Evolutionary conservation across 352 stramenopile genomes (phyloP).

Genomic region (Phytopythium aichiense): DNA sequence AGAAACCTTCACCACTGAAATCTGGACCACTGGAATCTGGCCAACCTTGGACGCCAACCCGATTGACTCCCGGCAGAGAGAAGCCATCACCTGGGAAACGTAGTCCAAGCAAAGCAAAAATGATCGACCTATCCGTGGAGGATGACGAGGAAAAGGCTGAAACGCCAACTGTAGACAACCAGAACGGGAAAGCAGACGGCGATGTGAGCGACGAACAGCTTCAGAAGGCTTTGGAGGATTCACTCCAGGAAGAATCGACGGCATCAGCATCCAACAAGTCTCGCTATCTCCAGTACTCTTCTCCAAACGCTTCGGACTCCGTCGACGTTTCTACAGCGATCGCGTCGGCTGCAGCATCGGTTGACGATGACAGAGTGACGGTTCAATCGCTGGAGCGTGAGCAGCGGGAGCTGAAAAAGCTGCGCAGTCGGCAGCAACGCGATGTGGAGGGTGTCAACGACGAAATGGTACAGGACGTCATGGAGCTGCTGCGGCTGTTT

Average conservation of each 20-base stretch:
- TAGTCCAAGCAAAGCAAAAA: neutral
- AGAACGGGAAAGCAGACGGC: neutral
- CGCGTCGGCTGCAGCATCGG: conserved; percentile 3
- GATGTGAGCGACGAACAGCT: conserved; percentile 24
- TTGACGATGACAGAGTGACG: conserved; percentile 20
- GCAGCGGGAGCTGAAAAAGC: conserved; percentile 70
- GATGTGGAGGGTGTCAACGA: conserved; percentile 95
- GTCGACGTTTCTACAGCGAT: neutral
- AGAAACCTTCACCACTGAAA: conserved; percentile 6
- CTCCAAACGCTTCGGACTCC: neutral
- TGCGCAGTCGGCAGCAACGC: conserved; percentile 72
- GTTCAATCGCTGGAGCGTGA: conserved; percentile 43
- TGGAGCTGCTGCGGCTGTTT: conserved; percentile 96
- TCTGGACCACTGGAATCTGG: neutral
- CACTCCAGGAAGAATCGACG: conserved; percentile 25
- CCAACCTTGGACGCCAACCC: neutral
- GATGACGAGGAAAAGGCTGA: conserved; percentile 19
- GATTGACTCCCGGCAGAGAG: neutral
- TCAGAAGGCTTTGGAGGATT: conserved; percentile 28
- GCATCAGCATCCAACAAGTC: conserved; percentile 13
- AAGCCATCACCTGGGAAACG: neutral
- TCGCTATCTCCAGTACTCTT: conserved; percentile 48
- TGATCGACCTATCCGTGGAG: neutral
- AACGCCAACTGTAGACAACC: neutral
- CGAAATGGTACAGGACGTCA: conserved; percentile 97